phyloP scores from a whole-genome alignment of 495 filamentous ascomycete genomes.

The Penicillium dipodomyicola region DNA sequence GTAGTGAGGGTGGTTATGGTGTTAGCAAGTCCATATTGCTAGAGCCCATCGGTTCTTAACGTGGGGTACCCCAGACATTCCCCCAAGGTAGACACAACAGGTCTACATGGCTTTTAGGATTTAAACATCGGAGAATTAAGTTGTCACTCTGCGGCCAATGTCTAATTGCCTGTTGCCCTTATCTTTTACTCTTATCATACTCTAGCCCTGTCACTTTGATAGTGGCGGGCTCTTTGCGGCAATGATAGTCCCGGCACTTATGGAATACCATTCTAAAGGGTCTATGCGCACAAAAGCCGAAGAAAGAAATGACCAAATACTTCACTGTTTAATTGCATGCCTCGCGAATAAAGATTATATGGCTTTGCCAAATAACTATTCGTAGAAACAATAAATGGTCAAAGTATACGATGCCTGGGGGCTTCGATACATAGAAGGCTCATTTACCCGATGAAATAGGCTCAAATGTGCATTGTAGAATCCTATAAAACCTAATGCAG shows the following conservation, averaged over 20 bases:
- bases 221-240: not conserved
- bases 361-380: not conserved
- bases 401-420: too few relatives aligned
- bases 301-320: not conserved
- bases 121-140: not conserved
- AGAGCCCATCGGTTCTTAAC: too few relatives aligned
- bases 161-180: not conserved
- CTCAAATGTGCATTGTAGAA: not conserved
- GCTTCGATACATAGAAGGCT: not conserved
- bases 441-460: not conserved
- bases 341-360: not conserved
- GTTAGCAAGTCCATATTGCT: too few relatives aligned
- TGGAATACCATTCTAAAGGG: not conserved
- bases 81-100: too few relatives aligned
- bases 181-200: conserved; percentile 1
- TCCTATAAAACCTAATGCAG: not conserved
- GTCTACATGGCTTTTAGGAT: not conserved
- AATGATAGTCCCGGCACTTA: not conserved
- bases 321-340: not conserved
- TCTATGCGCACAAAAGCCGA: not conserved
- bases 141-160: not conserved
- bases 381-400: too few relatives aligned
- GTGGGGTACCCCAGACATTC: not conserved
- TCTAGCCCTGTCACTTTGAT: not conserved
- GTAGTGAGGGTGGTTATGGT: too few relatives aligned